Conservation (phyloP, 768 basidiomycete genomes). For the Calocybe indica region DNA sequence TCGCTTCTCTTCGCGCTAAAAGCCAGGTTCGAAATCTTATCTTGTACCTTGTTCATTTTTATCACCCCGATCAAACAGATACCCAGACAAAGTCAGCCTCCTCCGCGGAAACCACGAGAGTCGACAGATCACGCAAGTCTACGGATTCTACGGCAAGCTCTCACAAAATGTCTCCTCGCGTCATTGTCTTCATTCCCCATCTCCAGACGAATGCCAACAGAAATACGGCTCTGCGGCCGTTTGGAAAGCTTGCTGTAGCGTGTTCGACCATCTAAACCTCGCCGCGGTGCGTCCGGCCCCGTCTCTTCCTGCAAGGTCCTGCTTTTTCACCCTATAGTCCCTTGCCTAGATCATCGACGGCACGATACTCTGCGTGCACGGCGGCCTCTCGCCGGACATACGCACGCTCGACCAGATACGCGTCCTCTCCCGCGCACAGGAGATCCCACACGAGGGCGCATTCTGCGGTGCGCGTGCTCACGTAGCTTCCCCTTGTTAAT, state of each 20-base stretch:
- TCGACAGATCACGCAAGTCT: conserved; percentile 96
- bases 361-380: conserved; percentile 88
- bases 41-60: neutral
- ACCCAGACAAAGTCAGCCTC: conserved; percentile 88
- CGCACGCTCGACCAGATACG: conserved; percentile 92
- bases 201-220: conserved; percentile 89
- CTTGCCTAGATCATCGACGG: conserved; percentile 85
- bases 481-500: neutral
- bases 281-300: conserved; percentile 61
- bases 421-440: conserved; percentile 89
- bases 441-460: conserved; percentile 98
- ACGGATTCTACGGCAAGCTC: conserved; percentile 90
- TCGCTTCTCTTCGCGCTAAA: conserved; percentile 85
- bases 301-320: neutral
- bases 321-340: neutral
- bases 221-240: conserved; percentile 94
- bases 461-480: conserved; percentile 67
- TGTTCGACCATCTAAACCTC: conserved; percentile 93
- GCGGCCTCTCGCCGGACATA: conserved; percentile 94
- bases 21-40: conserved; percentile 51
- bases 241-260: conserved; percentile 96
- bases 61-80: conserved; percentile 37
- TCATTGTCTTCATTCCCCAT: conserved; percentile 4
- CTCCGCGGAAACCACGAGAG: conserved; percentile 96
- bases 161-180: neutral